phyloP scores from a whole-genome alignment of 129 eudicot species.

The Lactuca saligna region DNA sequence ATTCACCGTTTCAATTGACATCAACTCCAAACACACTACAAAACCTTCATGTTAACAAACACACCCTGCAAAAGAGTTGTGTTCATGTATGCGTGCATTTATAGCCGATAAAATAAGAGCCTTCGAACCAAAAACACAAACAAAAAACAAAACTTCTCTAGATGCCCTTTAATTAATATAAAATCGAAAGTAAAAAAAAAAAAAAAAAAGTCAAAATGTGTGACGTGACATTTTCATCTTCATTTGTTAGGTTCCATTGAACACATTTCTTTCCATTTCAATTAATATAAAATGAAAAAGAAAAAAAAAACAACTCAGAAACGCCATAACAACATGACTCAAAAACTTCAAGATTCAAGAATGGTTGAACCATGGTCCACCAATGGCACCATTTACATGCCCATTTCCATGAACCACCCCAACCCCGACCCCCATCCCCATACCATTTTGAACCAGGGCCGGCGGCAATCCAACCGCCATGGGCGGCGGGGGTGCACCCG shows the following conservation, averaged over 20 bases:
- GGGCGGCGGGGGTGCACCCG: slow-evolving; percentile 60
- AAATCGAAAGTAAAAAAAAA: neutral
- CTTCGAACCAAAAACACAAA: neutral
- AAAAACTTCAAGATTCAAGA: slow-evolving; percentile 38
- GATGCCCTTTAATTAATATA: slow-evolving; percentile 25
- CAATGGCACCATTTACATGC: slow-evolving; percentile 69
- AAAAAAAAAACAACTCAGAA: slow-evolving; percentile 35
- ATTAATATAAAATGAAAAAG: too few species aligned
- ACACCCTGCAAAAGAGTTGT: neutral
- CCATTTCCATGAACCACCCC: slow-evolving; percentile 59
- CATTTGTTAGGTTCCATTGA: slow-evolving; percentile 15
- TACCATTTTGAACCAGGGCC: slow-evolving; percentile 57
- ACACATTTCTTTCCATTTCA: slow-evolving; percentile 17
- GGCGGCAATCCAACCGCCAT: slow-evolving; percentile 73
- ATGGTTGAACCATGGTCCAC: slow-evolving; percentile 93
- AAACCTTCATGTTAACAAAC: neutral
- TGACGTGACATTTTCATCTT: slow-evolving; percentile 37
- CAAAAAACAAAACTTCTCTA: slow-evolving; percentile 23
- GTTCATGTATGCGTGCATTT: neutral
- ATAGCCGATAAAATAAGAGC: neutral
- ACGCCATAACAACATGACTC: slow-evolving; percentile 46
- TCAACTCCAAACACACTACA: too few species aligned
- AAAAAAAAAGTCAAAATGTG: slow-evolving; percentile 22
- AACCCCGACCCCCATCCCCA: slow-evolving; percentile 35
- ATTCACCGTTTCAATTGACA: too few species aligned